Base-by-base conservation (phyloP, 78 protist species). In the Bigelowiella natans region DNA sequence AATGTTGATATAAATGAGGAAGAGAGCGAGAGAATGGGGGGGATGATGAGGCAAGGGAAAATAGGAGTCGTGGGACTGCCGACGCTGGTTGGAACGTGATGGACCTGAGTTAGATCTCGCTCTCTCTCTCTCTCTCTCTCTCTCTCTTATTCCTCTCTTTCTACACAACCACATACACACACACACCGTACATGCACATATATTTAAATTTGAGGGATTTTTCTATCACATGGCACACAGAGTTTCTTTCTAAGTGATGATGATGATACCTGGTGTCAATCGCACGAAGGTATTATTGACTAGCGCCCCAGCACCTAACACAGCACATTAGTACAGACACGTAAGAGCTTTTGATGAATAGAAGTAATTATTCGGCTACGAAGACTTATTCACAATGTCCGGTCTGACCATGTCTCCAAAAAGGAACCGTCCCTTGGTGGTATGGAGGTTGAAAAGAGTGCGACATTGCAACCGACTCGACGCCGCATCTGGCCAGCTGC, bases 251-350 rank as follows among this genome's bases (percentile, higher is more conserved):
- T n/a, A n/a, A n/a, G n/a, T n/a, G n/a, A n/a, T n/a, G n/a, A n/a
- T n/a, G n/a, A n/a, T n/a, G n/a, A n/a, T 51, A 51, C 73, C 73
- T 83, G 86, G 86, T 2, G 86, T 83, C 38, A 83, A 34, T 11
- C 86, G 86, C 7, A 83, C 11, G 29, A 30, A 83, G 39, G 86
- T 28, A 29, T 28, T 34, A 11, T 83, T 83, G 3, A 83, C 3
- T 29, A 83, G 31, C 28, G 86, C 86, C 38, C 86, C 86, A 83
- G 86, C 86, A 2, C 86, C 86, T 51, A 18, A 51, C n/a, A n/a
- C n/a, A 83, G 31, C 28, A 34, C 86, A 18, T 34, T 34, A 83
- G 86, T 34, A 2, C 86, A 29, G 7, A 18, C 7, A 51, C 18
- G 73, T 7, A 51, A 51, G 73, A 18, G 73, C 18, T 51, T 26